Base-by-base conservation (phyloP, 2,329 filamentous ascomycete genomes). In the Parafenestella ontariensis region DNA sequence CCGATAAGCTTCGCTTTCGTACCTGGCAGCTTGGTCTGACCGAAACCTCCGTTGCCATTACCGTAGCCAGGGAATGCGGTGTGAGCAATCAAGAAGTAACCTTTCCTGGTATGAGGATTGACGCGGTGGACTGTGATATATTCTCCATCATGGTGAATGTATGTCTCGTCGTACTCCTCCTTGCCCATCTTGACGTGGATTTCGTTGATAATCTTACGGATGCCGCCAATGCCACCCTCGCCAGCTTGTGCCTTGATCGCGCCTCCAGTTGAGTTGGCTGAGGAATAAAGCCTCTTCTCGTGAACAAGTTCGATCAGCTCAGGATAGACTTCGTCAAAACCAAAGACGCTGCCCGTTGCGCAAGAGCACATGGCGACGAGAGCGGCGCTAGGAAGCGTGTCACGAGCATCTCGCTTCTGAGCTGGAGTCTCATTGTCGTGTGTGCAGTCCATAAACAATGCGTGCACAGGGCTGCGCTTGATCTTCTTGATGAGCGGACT, bases 391-490 rank as follows among this genome's bases (percentile, higher is more conserved):
- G 96, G 91, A 9, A 99, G 82, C 0, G 95, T 98, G 72, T 99
- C 96, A 55, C 92, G 87, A 46, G 93, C 93, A 73, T 97, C 93
- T 36, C 96, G 86, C 77, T 97, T 97, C 76, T 99, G 94, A 0
- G 94, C 91, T 0, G 95, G 95, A 2, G 92, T 90, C 78, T 99
- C 94, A 67, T 99, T 99, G 78, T 99, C 95, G 75, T 99, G 95
- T 0, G 96, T 99, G 76, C 96, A 99, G 74, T 99, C 96, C 92
- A 98, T 98, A 77, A 99, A 97, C 1, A 99, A 81, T 0, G 94
- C 95, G 62, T 96, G 93, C 0, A 98, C 89, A 3, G 93, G 91
- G 3, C 87, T 90, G n/a, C 90, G 88, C 62, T 91, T 91, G 75
- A 99, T 93, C 58, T 84, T 89, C 61, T 89, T 89, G 62, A 96